Base-by-base conservation (phyloP, 768 basidiomycete genomes). In the Rhizopogon sp. region DNA sequence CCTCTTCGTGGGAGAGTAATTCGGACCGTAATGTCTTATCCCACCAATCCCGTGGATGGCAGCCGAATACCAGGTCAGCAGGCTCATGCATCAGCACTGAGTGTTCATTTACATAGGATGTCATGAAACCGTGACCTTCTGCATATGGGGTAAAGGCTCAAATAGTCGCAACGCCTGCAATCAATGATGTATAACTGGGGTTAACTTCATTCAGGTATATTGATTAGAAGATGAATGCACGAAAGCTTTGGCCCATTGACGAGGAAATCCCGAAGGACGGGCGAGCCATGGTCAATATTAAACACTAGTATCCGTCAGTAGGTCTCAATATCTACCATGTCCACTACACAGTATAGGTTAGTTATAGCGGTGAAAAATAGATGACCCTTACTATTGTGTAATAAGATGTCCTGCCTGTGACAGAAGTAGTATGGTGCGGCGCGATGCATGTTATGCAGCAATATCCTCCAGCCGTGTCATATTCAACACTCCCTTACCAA, bases 401-500 rank as follows among this genome's bases (percentile, higher is more conserved):
- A n/a, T 33, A 13, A 37, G 11, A 35, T 4, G 17, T 7, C 45
- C 31, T 35, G 14, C 33, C 33, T 13, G 20, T 35, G 46, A 13
- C 31, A 33, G 17, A 14, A 17, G 31, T 33, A 33, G 8, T 22
- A 37, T 22, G 14, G 14, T 5, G 7, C 33, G 14, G 14, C 4
- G 13, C 13, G 13, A 35, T 16, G 29, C 33, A 37, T 40, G 17
- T 31, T 57, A 68, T 22, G 58, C 64, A 43, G 45, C 52, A 17
- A 62, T 60, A 40, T 66, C 68, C 35, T 67, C 68, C 11, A 60
- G 50, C 13, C 64, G 56, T 39, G 66, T 56, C 45, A 66, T 56
- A 51, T 74, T 75, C 60, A 91, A 64, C 42, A 87, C 72, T 11
- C 88, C 89, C 53, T 83, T 75, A 14, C 85, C 79, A 63, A 88